Conservation (phyloP, 768 basidiomycete species). For the Agaricus subrufescens region DNA sequence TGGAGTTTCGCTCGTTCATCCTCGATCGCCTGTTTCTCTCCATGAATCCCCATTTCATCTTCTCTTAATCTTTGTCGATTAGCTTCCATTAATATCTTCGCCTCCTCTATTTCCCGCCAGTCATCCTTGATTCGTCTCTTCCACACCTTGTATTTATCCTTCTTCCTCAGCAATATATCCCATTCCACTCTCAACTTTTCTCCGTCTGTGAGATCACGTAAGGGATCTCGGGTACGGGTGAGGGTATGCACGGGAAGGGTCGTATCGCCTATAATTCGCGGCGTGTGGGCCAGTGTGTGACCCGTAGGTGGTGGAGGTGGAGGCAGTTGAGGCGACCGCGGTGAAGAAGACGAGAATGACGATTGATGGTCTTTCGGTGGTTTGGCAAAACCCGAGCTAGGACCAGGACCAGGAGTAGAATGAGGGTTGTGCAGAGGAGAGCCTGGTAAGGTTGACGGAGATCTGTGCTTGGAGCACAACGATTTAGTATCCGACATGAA, state of each 20-base stretch:
- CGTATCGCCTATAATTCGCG: background rate
- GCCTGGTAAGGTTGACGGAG: background rate
- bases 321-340: background rate
- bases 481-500: background rate
- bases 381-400: background rate
- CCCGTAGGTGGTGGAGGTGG: slow-evolving; percentile 5
- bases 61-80: slow-evolving; percentile 9
- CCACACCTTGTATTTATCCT: slow-evolving; percentile 10
- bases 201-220: background rate
- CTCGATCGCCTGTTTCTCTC: slow-evolving; percentile 3
- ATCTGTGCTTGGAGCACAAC: background rate
- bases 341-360: background rate
- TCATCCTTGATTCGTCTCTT: slow-evolving; percentile 9
- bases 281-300: background rate
- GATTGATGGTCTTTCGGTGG: background rate
- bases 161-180: slow-evolving; percentile 8
- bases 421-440: background rate
- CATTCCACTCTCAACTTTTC: slow-evolving; percentile 9
- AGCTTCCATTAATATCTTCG: slow-evolving; percentile 9
- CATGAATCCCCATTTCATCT: slow-evolving; percentile 2
- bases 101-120: slow-evolving; percentile 9
- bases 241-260: background rate
- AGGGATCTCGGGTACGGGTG: background rate
- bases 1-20: background rate
- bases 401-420: background rate